A percentile compares a stretch with the other conserved stretches of the same genome.
These are phyloP conservation scores for Mycothermus thermophilus DNA, from an alignment of 495 filamentous ascomycete genomes.

Conservation along the genomic window DNA sequence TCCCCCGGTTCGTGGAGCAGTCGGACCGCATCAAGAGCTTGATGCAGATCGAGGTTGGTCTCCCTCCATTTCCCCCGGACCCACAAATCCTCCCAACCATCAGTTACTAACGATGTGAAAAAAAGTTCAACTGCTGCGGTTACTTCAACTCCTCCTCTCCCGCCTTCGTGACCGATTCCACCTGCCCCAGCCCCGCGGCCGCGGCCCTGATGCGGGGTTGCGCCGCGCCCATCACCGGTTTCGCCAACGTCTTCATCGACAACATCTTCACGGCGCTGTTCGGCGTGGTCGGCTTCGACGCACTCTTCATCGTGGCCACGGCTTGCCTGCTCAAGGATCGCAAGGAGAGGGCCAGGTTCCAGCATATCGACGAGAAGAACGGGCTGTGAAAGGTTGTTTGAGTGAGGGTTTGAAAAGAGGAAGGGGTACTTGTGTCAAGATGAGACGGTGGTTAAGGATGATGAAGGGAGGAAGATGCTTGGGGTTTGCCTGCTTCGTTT, in stretches of 20 bases:
- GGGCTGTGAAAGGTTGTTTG: too few relatives aligned
- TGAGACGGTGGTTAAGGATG: too few relatives aligned
- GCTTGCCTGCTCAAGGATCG: constrained; percentile 58
- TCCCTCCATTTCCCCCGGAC: neutral
- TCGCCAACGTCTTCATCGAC: constrained; percentile 53
- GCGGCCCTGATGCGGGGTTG: constrained; percentile 56
- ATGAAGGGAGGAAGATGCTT: too few relatives aligned
- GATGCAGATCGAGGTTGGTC: constrained; percentile 48
- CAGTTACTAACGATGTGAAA: neutral
- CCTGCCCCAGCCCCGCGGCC: constrained; percentile 46
- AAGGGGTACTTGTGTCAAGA: too few relatives aligned
- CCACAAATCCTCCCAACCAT: neutral
- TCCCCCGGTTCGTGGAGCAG: constrained; percentile 41
- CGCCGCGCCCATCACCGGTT: constrained; percentile 44
- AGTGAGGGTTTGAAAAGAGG: constrained; percentile 24
- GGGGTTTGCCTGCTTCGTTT: too few relatives aligned
- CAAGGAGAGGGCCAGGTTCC: constrained; percentile 56
- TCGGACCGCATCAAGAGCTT: constrained; percentile 39
- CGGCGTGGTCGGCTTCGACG: constrained; percentile 57
- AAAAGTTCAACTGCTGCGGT: constrained; percentile 60
- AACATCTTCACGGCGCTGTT: constrained; percentile 62
- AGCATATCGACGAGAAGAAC: constrained; percentile 59
- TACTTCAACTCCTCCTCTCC: constrained; percentile 51
- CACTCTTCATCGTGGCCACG: constrained; percentile 47
- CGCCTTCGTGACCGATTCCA: constrained; percentile 49